Conservation (phyloP, 148 eudicot species). For the Diospyros kaki region DNA sequence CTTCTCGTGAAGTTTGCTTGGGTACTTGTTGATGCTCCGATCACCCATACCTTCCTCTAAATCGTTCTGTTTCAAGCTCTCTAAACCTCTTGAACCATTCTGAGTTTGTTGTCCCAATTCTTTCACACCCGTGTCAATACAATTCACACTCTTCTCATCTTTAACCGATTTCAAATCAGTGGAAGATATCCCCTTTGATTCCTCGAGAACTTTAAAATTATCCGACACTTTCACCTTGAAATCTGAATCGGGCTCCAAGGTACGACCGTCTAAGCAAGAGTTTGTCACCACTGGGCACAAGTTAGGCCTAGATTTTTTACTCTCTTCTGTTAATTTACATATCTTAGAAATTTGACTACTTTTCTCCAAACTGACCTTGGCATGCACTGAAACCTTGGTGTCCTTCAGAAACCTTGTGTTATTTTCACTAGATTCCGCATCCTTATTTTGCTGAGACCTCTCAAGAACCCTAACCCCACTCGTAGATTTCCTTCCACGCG, state of each 20-base stretch:
- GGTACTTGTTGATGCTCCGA: constrained; percentile 35
- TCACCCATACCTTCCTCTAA: constrained; percentile 28
- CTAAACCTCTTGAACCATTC: constrained; percentile 15
- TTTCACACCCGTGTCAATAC: constrained; percentile 12
- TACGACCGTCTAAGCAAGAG: neutral
- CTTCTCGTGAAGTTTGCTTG: constrained; percentile 79
- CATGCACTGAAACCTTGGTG: constrained; percentile 3
- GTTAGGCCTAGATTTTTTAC: constrained; percentile 1
- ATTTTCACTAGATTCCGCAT: constrained; percentile 18
- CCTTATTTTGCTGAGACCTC: constrained; percentile 9
- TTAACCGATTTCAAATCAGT: neutral
- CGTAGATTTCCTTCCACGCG: constrained; percentile 7
- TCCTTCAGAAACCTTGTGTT: constrained; percentile 28
- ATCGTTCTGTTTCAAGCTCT: constrained; percentile 28
- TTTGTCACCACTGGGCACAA: constrained; percentile 5
- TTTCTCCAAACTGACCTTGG: constrained; percentile 13
- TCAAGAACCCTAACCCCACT: constrained; percentile 3
- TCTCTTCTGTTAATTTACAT: neutral
- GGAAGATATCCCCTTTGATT: constrained; percentile 15
- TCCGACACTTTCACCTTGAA: constrained; percentile 2
- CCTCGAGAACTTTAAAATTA: neutral
- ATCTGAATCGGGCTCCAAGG: too few relatives aligned
- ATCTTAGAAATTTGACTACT: constrained; percentile 17
- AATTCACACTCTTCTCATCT: constrained; percentile 14
- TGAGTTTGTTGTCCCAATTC: constrained; percentile 19